Conservation (phyloP, 192 early-diverging fungal species). For the Chytriomyces sp. region DNA sequence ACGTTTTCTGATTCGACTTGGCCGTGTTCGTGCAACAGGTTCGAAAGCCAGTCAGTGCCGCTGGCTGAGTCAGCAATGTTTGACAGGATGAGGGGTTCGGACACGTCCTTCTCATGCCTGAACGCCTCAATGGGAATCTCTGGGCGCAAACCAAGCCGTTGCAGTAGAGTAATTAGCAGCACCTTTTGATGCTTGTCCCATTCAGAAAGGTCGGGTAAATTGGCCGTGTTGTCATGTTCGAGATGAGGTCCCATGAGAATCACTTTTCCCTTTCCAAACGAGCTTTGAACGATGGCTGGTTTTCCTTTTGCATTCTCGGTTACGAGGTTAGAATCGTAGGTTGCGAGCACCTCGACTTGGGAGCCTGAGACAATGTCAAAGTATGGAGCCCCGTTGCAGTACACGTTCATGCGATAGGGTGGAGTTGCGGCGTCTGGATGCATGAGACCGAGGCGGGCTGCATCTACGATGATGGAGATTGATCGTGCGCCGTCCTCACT, state of each 20-base stretch:
- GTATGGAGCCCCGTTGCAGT: constrained; percentile 59
- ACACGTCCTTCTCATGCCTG: background rate
- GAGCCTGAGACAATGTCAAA: constrained; percentile 38
- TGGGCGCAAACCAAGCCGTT: constrained; percentile 68
- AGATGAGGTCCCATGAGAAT: constrained; percentile 83
- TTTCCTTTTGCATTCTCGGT: background rate
- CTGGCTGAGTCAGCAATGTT: background rate
- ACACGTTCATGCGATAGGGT: constrained; percentile 24
- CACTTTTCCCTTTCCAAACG: constrained; percentile 68
- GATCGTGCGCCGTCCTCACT: constrained; percentile 76
- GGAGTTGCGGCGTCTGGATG: background rate
- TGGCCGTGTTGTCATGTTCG: constrained; percentile 71
- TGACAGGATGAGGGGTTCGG: constrained; percentile 15
- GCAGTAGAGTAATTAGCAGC: constrained; percentile 60
- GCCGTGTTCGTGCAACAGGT: constrained; percentile 6
- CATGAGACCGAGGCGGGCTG: background rate
- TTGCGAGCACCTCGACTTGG: constrained; percentile 42
- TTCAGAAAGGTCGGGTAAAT: constrained; percentile 50
- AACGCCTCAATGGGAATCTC: constrained; percentile 13
- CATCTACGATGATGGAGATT: constrained; percentile 46
- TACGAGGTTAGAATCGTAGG: constrained; percentile 32
- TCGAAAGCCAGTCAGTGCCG: background rate
- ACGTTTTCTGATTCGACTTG: background rate
- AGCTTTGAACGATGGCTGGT: constrained; percentile 71
- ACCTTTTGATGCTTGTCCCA: constrained; percentile 30